Evolutionary conservation across 2,329 filamentous ascomycete species (phyloP).

Genomic region (Leptographium radiaticola): DNA sequence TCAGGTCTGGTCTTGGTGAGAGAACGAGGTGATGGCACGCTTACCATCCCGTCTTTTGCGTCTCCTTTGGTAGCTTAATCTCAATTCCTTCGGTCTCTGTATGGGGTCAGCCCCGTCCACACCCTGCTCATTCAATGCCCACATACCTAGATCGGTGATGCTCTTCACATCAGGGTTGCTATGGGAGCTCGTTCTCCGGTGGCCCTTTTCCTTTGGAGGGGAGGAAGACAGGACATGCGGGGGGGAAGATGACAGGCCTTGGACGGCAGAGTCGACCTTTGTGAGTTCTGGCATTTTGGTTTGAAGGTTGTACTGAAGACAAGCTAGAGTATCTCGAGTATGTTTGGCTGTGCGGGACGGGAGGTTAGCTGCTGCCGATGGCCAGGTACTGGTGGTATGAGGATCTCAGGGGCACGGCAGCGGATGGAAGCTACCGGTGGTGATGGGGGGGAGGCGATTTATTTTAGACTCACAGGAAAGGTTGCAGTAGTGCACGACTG

Average conservation of each 20-base stretch:
- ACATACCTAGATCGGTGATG: slow-evolving; percentile 73
- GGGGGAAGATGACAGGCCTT: slow-evolving; percentile 58
- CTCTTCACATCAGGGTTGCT: slow-evolving; percentile 58
- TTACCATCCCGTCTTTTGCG: slow-evolving; percentile 80
- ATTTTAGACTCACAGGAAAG: not conserved
- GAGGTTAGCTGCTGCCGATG: not conserved
- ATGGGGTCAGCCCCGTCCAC: not conserved
- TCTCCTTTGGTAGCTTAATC: slow-evolving; percentile 65
- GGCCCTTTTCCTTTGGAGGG: slow-evolving; percentile 51
- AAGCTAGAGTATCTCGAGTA: not conserved
- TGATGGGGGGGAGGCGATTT: not conserved
- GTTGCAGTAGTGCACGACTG: not conserved
- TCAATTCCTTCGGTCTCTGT: slow-evolving; percentile 62
- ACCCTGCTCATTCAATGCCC: no score
- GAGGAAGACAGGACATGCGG: slow-evolving; percentile 49
- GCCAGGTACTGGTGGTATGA: not conserved
- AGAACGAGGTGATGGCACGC: slow-evolving; percentile 16
- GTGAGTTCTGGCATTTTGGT: slow-evolving; percentile 45
- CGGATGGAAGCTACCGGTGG: not conserved
- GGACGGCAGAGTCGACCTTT: slow-evolving; percentile 87
- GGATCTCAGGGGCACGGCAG: not conserved
- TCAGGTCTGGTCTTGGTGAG: not conserved
- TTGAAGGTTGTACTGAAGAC: not conserved
- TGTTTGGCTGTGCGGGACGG: not conserved
- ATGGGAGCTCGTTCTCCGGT: slow-evolving; percentile 39